A percentile compares a stretch with the other conserved stretches of the same genome.
Evolutionary conservation across 2,329 filamentous ascomycete genomes (phyloP).

Genomic region (Phyllosticta citriasiana): DNA sequence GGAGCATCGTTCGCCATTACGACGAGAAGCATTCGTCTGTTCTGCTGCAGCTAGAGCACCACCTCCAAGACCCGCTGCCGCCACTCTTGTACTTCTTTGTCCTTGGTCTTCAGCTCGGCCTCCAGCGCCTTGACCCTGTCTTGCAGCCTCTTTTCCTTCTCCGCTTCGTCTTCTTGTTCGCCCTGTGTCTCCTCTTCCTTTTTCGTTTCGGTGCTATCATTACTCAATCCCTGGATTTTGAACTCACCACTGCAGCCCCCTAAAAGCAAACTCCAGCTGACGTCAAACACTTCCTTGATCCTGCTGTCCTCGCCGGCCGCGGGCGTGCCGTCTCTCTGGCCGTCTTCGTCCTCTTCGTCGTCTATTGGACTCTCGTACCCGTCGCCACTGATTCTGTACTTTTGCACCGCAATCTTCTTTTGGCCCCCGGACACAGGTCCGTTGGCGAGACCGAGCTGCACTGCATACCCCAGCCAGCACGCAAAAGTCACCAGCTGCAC

Average conservation of each 20-base stretch:
- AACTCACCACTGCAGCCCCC: conserved; percentile 34
- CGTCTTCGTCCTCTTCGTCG: conserved; percentile 27
- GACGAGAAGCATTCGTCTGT: no score
- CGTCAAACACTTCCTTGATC: conserved; percentile 33
- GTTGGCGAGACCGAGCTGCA: conserved; percentile 28
- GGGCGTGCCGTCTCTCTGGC: conserved; percentile 4
- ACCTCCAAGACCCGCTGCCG: conserved; percentile 31
- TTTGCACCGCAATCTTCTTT: conserved; percentile 31
- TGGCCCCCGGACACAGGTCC: conserved; percentile 19
- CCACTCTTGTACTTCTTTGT: conserved; percentile 23
- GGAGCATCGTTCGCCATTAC: no score
- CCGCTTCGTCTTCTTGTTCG: background rate
- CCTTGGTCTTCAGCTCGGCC: conserved; percentile 25
- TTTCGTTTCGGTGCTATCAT: conserved; percentile 6
- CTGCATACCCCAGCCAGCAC: conserved; percentile 31
- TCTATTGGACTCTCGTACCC: conserved; percentile 32
- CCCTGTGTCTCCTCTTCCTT: conserved; percentile 8
- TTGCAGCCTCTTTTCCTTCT: background rate
- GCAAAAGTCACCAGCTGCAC: conserved; percentile 27
- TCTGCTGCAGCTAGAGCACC: conserved; percentile 18
- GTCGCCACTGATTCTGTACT: conserved; percentile 32
- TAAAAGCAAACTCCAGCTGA: conserved; percentile 33
- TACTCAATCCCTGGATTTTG: conserved; percentile 29
- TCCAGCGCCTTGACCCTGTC: conserved; percentile 13
- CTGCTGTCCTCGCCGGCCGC: conserved; percentile 9